Conservation (phyloP, 2,329 filamentous ascomycete genomes). For the Trichoderma aggressivum region DNA sequence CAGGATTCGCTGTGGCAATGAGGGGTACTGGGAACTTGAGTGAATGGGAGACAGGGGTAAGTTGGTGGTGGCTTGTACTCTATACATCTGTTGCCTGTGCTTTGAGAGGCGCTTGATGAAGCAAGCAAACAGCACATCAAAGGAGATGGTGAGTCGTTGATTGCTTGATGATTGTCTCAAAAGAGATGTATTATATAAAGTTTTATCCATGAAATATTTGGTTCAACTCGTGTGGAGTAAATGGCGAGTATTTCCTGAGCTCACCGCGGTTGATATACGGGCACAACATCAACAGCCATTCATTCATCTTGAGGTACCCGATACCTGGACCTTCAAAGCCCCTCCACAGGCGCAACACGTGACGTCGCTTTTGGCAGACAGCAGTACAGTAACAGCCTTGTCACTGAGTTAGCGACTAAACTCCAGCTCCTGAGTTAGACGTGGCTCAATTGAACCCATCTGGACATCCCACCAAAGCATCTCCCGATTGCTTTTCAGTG, state of each 20-base stretch:
- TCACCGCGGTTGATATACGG: not conserved
- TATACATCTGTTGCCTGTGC: not conserved
- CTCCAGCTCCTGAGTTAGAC: slow-evolving; percentile 20
- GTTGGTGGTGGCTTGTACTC: not conserved
- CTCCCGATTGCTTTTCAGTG: slow-evolving; percentile 4
- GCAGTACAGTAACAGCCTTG: not conserved
- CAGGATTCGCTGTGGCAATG: fast-evolving
- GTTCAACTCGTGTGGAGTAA: not conserved
- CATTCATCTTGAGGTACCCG: not conserved
- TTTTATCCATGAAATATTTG: not conserved
- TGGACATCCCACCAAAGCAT: slow-evolving; percentile 16
- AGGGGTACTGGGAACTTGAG: not conserved
- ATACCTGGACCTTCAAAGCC: not conserved
- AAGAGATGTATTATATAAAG: not conserved
- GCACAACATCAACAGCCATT: not conserved
- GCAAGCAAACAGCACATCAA: not conserved
- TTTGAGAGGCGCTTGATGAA: not conserved
- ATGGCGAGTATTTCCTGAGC: not conserved
- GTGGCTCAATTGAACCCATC: slow-evolving; percentile 19
- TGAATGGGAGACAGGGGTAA: not conserved
- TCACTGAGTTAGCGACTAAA: not conserved
- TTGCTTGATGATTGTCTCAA: fast-evolving
- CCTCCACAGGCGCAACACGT: slow-evolving; percentile 1
- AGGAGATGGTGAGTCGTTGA: fast-evolving
- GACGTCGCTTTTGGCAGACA: not conserved